These are phyloP conservation scores for Mycena capillaripes DNA, from an alignment of 768 basidiomycete genomes.

Conservation along the genomic window DNA sequence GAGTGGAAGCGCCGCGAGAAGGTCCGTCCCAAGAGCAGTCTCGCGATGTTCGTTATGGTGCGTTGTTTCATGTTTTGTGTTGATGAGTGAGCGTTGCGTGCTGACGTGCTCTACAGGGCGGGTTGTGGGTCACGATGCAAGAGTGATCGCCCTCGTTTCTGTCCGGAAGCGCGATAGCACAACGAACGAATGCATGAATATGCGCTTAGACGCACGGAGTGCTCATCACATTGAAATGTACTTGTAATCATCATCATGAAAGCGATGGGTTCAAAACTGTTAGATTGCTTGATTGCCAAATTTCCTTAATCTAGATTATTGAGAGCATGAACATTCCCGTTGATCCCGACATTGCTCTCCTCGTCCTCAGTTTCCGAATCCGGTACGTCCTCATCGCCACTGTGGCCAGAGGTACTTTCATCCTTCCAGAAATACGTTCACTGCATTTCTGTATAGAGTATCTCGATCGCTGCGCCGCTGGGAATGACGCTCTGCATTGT, in stretches of 20 bases:
- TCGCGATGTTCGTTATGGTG: constrained; percentile 21
- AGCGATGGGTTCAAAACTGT: no score
- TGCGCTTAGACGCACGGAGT: no score
- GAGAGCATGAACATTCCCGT: no score
- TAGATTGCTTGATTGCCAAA: no score
- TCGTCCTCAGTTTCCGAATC: no score
- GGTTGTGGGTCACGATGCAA: constrained; percentile 9
- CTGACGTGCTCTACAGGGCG: background rate
- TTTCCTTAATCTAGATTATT: no score
- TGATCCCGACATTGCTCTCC: no score
- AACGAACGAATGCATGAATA: no score
- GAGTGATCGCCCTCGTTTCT: background rate
- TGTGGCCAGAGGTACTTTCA: background rate
- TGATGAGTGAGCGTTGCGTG: background rate
- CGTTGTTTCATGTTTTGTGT: background rate
- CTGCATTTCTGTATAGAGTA: constrained; percentile 47
- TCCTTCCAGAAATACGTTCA: constrained; percentile 46
- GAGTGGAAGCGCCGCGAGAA: constrained; percentile 9
- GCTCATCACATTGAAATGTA: no score
- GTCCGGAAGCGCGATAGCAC: no score
- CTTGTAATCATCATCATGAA: no score
- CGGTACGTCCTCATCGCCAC: background rate
- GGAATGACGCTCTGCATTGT: constrained; percentile 50
- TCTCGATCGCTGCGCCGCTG: constrained; percentile 45
- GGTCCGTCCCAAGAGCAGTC: constrained; percentile 19